A percentile compares a stretch with the other conserved stretches of the same genome.
phyloP scores from a whole-genome alignment of 1,139 yeast species.

The Nadsonia commutata region DNA sequence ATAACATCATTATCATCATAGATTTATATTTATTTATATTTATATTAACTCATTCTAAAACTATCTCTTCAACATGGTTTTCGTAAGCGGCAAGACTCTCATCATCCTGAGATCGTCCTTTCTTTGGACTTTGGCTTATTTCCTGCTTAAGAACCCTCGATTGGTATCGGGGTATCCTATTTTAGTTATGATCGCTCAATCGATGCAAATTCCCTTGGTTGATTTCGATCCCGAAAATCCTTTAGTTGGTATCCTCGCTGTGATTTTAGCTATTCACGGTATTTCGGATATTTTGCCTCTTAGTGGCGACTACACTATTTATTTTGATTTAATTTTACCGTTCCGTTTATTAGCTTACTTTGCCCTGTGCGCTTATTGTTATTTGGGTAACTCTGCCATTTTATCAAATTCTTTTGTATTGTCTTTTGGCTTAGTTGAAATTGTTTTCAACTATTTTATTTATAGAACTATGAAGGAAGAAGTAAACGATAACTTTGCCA shows the following conservation, averaged over 20 bases:
- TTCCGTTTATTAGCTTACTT: constrained; percentile 46
- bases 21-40: no score
- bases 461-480: constrained; percentile 22
- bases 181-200: constrained; percentile 38
- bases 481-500: constrained; percentile 18
- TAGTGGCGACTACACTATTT: constrained; percentile 22
- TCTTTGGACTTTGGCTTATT: constrained; percentile 30
- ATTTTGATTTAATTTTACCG: constrained; percentile 59
- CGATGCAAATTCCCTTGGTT: constrained; percentile 32
- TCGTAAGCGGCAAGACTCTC: constrained; percentile 16
- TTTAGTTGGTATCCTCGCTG: constrained; percentile 31
- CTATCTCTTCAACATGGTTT: constrained; percentile 15
- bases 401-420: constrained; percentile 37
- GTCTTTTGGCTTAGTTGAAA: constrained; percentile 36
- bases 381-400: constrained; percentile 19
- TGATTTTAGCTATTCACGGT: constrained; percentile 24
- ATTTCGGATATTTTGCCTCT: constrained; percentile 19
- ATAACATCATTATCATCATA: no score
- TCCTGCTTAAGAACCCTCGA: constrained; percentile 26
- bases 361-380: constrained; percentile 29
- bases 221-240: constrained; percentile 26
- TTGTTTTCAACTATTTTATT: constrained; percentile 20
- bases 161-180: constrained; percentile 28
- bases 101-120: constrained; percentile 27
- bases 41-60: no score